A percentile compares a stretch with the other conserved stretches of the same genome.
These are phyloP conservation scores for Sordariomycetes sp. DNA, from an alignment of 2,329 filamentous ascomycete genomes.

Conservation along the genomic window DNA sequence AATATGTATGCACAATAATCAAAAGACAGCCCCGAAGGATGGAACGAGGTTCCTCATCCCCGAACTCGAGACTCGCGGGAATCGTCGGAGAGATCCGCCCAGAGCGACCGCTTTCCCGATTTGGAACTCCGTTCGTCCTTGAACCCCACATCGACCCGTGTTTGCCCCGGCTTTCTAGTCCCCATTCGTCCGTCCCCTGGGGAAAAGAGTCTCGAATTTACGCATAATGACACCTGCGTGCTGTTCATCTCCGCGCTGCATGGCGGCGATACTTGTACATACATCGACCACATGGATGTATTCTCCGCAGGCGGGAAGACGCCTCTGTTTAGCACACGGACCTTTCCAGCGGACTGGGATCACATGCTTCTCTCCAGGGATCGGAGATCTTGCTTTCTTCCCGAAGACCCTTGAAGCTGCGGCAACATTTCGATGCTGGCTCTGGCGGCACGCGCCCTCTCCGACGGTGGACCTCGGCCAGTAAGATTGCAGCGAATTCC, in stretches of 20 bases:
- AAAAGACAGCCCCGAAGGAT: neutral
- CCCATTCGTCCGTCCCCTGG: neutral
- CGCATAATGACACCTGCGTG: neutral
- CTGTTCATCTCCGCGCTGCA: neutral
- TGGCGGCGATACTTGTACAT: too few species aligned
- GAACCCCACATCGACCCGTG: neutral
- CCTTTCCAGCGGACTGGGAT: neutral
- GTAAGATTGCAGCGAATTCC: too few species aligned
- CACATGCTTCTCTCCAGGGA: neutral
- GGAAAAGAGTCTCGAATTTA: neutral
- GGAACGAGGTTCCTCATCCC: neutral
- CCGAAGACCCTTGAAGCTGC: too few species aligned
- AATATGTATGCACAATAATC: too few species aligned
- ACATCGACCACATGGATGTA: too few species aligned
- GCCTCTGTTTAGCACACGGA: neutral
- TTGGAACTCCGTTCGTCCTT: slow-evolving; percentile 4
- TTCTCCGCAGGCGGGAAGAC: neutral
- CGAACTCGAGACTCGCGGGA: neutral
- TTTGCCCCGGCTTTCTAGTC: neutral
- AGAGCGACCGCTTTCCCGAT: neutral
- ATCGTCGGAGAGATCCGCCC: neutral
- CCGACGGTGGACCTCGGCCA: too few species aligned
- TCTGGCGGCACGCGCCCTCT: too few species aligned
- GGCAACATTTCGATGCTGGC: too few species aligned
- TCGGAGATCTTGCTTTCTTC: too few species aligned